Evolutionary conservation across 208 protist species (phyloP).

Genomic region (Leishmania tropica): DNA sequence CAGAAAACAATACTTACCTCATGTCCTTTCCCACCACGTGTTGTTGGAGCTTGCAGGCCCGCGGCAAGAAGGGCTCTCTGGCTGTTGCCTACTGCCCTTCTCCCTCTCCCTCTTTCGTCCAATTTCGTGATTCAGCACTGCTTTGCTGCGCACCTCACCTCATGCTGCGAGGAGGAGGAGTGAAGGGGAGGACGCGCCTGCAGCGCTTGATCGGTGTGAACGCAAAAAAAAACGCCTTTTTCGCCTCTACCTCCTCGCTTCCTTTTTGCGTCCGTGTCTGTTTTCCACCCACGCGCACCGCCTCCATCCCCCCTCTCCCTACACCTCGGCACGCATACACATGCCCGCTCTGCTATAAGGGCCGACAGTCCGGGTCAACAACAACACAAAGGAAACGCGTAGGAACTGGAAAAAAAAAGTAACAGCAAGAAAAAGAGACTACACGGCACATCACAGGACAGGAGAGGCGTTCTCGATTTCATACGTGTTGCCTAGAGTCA

Average conservation of each 20-base stretch:
- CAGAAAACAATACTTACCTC: not conserved
- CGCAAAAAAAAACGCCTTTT: not conserved
- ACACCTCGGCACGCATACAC: not conserved
- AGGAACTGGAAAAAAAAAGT: too few species aligned
- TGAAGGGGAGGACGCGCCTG: not conserved
- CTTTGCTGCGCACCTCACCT: not conserved
- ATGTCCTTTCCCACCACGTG: not conserved
- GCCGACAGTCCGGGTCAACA: not conserved
- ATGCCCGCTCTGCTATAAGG: not conserved
- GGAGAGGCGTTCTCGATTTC: not conserved
- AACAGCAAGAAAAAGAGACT: too few species aligned
- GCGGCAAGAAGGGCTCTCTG: not conserved
- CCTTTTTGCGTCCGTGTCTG: not conserved
- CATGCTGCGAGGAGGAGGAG: not conserved
- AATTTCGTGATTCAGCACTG: not conserved
- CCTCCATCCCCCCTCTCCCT: not conserved
- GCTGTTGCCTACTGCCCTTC: not conserved
- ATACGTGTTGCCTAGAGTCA: not conserved
- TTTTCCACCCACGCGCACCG: not conserved
- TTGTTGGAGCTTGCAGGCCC: not conserved
- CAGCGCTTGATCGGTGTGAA: not conserved
- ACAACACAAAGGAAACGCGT: not conserved
- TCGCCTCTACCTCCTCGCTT: not conserved
- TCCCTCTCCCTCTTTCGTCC: not conserved
- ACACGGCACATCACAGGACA: not conserved